Evolutionary conservation across 768 basidiomycete genomes (phyloP), one percentile per base, ranked within the genome.

Genomic region (Favolaschia claudopus): DNA sequence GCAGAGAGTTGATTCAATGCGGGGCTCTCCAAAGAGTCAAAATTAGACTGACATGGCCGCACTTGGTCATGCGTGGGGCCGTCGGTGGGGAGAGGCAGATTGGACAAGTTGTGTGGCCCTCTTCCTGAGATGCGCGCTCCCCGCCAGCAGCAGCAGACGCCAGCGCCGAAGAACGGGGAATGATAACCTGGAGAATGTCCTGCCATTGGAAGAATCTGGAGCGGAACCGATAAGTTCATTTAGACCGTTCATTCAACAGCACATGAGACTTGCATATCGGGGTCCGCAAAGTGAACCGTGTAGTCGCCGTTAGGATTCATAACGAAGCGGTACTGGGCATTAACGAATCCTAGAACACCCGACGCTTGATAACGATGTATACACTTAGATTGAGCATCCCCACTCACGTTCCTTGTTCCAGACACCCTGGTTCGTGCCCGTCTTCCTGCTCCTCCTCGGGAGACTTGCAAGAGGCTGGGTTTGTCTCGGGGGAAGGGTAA

Each of bases 271-370:
- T 74, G 92, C 91, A 99, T 96, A 75, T 99, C 97, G 31, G 97
- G 95, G 74, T 98, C 96, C 37, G 94, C 95, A 70, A 98, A 96
- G 74, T 97, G 95, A 7, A 92, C 96, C 17, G 95, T 93, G 71
- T 97, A 96, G 67, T 84, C 83, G n/a, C 93, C 92, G 36, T 82
- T 87, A 2, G 96, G 96, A 67, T 94, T 93, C 89, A 98, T 89
- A 37, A 99, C 85, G 73, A 98, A 99, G 57, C 95, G 85, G 76
- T 96, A 97, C 71, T 96, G 94, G 9, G 96, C 95, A 75, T 99
- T 97, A 66, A 98, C 88, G 71, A 95, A 99, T 65, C 91, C 94
- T 95, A 70, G n/a, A n/a, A 48, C 33, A 51, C 9, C 52, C 53
- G 22, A 46, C 24, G 27, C 49, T 67, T 42, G 58, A 51, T 56